Base-by-base conservation (phyloP, 352 stramenopile species). In the Globisporangium ultimum region DNA sequence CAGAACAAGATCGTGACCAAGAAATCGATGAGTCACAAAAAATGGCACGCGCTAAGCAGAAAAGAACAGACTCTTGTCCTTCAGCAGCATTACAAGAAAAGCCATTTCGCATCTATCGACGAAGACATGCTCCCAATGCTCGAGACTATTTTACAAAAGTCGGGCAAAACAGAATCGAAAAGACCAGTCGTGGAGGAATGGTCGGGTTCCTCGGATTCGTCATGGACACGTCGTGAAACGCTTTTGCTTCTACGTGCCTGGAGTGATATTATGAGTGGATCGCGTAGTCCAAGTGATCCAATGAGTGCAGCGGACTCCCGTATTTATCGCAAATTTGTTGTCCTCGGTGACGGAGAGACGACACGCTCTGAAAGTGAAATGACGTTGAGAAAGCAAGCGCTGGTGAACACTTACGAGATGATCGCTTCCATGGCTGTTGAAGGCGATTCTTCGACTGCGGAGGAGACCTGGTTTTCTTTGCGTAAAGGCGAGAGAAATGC, bases 51-150 rank as follows among this genome's bases (percentile, higher is more conserved):
- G 22, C 56, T 62, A n/a, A 48, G 41, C 22, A 62, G 55, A 48
- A 62, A 62, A 13, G 34, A 62, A 47, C 56, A 48, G 22, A 55
- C 41, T n/a, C 38, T 40, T 3, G 24, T 62, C 3, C 47, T 62
- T 6, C 20, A 47, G 4, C 47, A 62, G 48, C 56, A 62, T 48
- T 62, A 62, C 48, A 62, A 62, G 36, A 62, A 62, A 28, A 62
- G 47, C 15, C 56, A 62, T 40, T 62, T 62, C 41, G 50, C 56
- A 48, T 40, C 55, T 40, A 28, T 62, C 17, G 56, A 62, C 22
- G 56, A 62, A n/a, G 56, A 62, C 48, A 55, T 62, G 56, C 24
- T 62, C 11, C 34, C 56, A 1, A 38, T 48, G 22, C 55, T 62
- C 38, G 14, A n/a, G 13, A 22, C 36, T 12, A 62, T 62, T 24